Conservation (phyloP, 73 alveolate species). For the Tetrahymena thermophila region DNA sequence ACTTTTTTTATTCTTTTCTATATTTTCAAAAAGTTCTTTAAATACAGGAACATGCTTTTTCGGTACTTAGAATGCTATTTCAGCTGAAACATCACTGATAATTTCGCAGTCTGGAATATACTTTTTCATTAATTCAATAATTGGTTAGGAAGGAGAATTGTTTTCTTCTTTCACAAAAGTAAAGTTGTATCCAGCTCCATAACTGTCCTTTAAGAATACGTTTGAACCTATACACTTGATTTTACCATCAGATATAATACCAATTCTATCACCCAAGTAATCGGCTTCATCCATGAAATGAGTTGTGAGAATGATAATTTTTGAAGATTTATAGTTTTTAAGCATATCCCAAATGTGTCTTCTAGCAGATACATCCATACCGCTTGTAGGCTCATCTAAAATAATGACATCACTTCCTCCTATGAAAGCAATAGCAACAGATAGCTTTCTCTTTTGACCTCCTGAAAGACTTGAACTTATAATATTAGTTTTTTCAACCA, state of each 20-base stretch:
- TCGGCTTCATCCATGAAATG: conserved; percentile 90
- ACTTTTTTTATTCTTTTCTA: conserved; percentile 32
- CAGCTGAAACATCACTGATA: conserved; percentile 51
- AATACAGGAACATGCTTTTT: conserved; percentile 12
- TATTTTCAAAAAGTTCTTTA: conserved; percentile 28
- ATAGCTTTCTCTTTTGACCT: conserved; percentile 92
- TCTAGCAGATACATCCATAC: conserved; percentile 93
- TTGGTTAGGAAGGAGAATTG: not conserved
- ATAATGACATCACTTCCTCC: conserved; percentile 89
- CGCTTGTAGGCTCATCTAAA: conserved; percentile 98
- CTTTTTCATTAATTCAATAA: conserved; percentile 3
- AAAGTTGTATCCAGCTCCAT: conserved; percentile 72
- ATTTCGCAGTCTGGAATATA: conserved; percentile 27
- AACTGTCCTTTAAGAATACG: conserved; percentile 50
- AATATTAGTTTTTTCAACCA: conserved; percentile 43
- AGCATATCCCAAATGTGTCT: conserved; percentile 94
- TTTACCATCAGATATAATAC: conserved; percentile 66
- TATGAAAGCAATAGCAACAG: conserved; percentile 88
- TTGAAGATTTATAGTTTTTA: conserved; percentile 71
- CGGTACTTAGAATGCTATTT: conserved; percentile 53
- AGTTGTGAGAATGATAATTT: conserved; percentile 79
- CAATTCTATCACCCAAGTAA: no score
- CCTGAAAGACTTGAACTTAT: conserved; percentile 82
- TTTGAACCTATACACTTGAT: conserved; percentile 51
- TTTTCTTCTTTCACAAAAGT: conserved; percentile 59